Conservation (phyloP, 2,329 filamentous ascomycete species). For the Colletotrichum endophyticum region DNA sequence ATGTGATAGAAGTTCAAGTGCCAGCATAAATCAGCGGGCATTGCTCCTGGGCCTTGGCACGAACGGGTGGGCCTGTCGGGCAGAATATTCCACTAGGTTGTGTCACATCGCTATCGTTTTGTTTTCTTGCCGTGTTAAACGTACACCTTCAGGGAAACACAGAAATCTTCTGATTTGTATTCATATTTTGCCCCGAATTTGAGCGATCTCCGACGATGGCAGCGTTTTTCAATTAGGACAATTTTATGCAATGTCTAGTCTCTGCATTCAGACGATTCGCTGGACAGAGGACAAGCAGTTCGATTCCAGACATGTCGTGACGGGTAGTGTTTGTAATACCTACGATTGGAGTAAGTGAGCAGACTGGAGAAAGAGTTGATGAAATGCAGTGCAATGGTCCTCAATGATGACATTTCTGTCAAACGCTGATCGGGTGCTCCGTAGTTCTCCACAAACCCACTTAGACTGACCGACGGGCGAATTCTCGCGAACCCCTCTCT, state of each 20-base stretch:
- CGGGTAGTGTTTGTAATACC: not conserved
- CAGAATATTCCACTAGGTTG: not conserved
- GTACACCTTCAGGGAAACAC: not conserved
- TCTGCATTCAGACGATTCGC: not conserved
- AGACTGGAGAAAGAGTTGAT: not conserved
- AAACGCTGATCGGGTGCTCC: not conserved
- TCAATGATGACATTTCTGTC: not conserved
- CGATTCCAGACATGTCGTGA: not conserved
- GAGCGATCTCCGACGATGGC: accelerated
- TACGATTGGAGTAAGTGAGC: not conserved
- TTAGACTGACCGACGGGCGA: not conserved
- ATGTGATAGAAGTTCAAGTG: not conserved
- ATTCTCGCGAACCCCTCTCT: not conserved
- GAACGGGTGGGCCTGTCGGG: not conserved
- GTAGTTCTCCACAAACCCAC: not conserved
- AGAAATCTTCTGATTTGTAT: accelerated
- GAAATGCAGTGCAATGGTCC: not conserved
- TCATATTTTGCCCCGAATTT: accelerated
- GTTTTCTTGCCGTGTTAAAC: not conserved
- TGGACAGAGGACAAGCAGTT: not conserved
- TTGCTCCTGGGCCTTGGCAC: not conserved
- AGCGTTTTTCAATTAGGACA: accelerated
- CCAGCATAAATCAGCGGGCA: not conserved
- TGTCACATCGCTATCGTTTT: not conserved
- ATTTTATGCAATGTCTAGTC: not conserved